phyloP scores from a whole-genome alignment of 2,329 filamentous ascomycete species.

The Clarireedia hainanense region DNA sequence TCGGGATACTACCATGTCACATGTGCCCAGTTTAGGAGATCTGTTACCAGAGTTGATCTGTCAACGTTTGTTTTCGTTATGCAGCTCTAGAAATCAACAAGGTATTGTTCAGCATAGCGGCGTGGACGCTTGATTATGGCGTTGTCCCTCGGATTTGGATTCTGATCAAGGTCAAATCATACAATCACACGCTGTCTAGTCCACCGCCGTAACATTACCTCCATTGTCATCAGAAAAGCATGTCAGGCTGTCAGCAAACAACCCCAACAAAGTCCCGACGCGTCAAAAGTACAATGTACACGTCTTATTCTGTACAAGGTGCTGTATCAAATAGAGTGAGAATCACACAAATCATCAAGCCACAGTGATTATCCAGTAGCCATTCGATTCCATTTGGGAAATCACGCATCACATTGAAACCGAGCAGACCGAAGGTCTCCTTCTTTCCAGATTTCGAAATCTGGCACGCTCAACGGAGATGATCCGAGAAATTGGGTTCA shows the following conservation, averaged over 20 bases:
- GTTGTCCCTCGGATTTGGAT: neutral
- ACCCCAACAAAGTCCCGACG: neutral
- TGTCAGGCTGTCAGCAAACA: too few relatives aligned
- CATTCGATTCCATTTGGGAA: neutral
- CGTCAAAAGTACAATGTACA: neutral
- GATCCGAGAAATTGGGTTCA: conserved; percentile 10
- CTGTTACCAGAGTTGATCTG: neutral
- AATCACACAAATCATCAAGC: conserved; percentile 1
- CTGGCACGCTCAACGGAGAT: neutral
- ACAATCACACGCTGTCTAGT: neutral
- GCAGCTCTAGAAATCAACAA: neutral
- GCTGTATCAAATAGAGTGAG: conserved; percentile 5
- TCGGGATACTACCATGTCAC: conserved; percentile 9
- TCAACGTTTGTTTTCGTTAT: conserved; percentile 4
- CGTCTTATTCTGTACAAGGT: neutral
- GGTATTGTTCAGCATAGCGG: neutral
- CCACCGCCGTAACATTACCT: too few relatives aligned
- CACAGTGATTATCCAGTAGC: neutral
- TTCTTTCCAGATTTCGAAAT: neutral
- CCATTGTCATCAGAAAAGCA: too few relatives aligned
- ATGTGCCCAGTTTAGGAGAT: conserved; percentile 2
- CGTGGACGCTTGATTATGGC: neutral
- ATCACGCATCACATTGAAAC: too few relatives aligned
- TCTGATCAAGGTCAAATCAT: neutral
- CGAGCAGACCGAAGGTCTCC: neutral